Evolutionary conservation across 1,284 basidiomycete species (phyloP), one percentile per base, ranked within the genome.

Genomic region (Porodaedalea pini): DNA sequence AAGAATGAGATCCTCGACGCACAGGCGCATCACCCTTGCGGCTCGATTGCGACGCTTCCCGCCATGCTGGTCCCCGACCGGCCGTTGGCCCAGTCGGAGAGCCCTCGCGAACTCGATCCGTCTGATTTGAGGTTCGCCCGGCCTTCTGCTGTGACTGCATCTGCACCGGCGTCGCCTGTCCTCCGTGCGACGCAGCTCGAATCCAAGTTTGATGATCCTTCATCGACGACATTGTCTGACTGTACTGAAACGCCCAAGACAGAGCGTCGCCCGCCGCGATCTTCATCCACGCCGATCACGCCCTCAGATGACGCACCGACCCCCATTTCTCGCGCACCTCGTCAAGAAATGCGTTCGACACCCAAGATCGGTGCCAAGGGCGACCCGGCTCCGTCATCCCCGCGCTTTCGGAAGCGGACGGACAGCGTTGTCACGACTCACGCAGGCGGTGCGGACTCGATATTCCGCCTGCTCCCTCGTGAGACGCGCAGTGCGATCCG

Each of bases 401-500:
- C 60, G 27, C 48, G 45, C n/a, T 17, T 21, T 57, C 76, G 86
- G 61, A 66, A 79, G 62, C 77, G 85, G 64, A 74, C 81, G 55
- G 80, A 84, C 69, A 79, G 81, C 67, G 79, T 88, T 62, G 74
- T 79, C 56, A 92, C 94, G n/a, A 88, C 86, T 79, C 80, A 88
- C 70, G 80, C 75, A n/a, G 91, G 88, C 41, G 91, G 92, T 6
- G 88, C 92, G n/a, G 96, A 99, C 72, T 94, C 92, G 31, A 97
- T 99, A 69, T 99, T 99, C 81, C 85, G 94, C n/a, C 79, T 99
- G 4, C 78, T 99, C 19, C 96, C 96, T 4, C 88, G 96, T 59
- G 96, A 98, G 74, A 88, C 92, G 15, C 83, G 94, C 41, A 80
- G 86, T 13, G 93, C 92, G 8, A 78, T 99, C 55, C 88, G 93